Base-by-base conservation (phyloP, 2,329 filamentous ascomycete species). In the Ambrosiella xylebori region DNA sequence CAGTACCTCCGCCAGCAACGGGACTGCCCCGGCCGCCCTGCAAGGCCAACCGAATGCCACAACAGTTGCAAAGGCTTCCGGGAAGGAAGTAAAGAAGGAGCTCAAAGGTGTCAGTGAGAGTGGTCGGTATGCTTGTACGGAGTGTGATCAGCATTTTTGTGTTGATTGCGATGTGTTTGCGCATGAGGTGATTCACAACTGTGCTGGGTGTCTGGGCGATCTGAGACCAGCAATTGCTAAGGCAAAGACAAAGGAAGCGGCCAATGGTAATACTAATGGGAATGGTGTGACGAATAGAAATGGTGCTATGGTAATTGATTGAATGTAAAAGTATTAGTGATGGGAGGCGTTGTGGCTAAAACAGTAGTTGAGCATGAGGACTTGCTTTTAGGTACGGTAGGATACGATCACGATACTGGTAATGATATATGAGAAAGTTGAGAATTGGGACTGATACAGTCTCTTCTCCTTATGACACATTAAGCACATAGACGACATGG, bases 101-200 rank as follows among this genome's bases (percentile, higher is more conserved):
- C 63, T 68, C 15, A 85, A 81, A 65, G 83, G 85, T 1, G 84
- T 90, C 49, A 91, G 86, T 68, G 88, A 94, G 72, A 93, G 86
- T 66, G 83, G 85, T 53, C 75, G 93, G 56, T 98, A 98, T 68
- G 87, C 86, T 60, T 98, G 93, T 68, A 80, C 85, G 64, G 82
- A 84, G n/a, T 98, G 93, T 69, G 71, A 78, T 2, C 83, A 86
- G 61, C 91, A 97, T 71, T 98, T 97, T 68, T 98, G 93, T 74
- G 94, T 98, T 63, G 93, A 98, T 68, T 98, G 93, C 69, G 93
- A 98, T 69, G 82, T 96, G 27, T 96, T 93, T 71, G 86, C 88
- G 27, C 93, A 98, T 68, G 89, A 96, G 71, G 81, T 94, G 11
- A 79, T 95, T 56, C 91, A 98, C 68, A 97, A 97, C 70, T 98